Evolutionary conservation across 495 filamentous ascomycete genomes (phyloP).

Genomic region (Penicillium psychrofluorescens): DNA sequence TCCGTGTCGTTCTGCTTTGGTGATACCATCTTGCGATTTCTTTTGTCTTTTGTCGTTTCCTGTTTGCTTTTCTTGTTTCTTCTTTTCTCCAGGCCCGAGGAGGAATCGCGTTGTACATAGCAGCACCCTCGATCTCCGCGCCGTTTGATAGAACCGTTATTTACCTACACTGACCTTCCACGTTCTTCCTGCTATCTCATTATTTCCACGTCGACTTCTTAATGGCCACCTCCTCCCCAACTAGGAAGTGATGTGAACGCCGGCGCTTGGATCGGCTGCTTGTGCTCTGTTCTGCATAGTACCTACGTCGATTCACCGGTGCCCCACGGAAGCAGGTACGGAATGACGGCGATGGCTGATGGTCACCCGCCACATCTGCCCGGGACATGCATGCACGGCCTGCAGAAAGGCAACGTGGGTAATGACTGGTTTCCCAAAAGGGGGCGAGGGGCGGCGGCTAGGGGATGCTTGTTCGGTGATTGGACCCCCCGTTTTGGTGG

Average conservation of each 20-base stretch:
- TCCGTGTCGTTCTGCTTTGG: conserved; percentile 27
- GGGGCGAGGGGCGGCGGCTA: too few species aligned
- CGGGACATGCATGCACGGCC: conserved; percentile 3
- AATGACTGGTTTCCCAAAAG: conserved; percentile 1
- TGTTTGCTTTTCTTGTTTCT: not conserved
- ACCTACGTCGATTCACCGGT: too few species aligned
- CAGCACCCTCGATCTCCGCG: conserved; percentile 6
- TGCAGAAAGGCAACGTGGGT: not conserved
- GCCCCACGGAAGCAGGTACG: conserved; percentile 1
- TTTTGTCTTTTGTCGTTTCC: conserved; percentile 1
- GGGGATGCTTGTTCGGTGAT: too few species aligned
- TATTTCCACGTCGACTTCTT: conserved; percentile 7
- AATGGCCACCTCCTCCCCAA: not conserved
- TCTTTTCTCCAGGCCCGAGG: not conserved
- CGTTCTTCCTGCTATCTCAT: not conserved
- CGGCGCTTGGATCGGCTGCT: too few species aligned
- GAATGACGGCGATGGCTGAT: conserved; percentile 7
- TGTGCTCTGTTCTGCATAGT: too few species aligned
- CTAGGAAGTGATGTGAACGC: conserved; percentile 2
- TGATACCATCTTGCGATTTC: conserved; percentile 41
- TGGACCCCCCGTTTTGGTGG: too few species aligned
- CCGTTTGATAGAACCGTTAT: conserved; percentile 6
- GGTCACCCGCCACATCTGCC: conserved; percentile 7
- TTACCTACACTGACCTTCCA: not conserved
- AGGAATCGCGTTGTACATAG: conserved; percentile 15